These are phyloP conservation scores for Flueggea neowawraea DNA, from an alignment of 441 rosid genomes.

Conservation along the genomic window DNA sequence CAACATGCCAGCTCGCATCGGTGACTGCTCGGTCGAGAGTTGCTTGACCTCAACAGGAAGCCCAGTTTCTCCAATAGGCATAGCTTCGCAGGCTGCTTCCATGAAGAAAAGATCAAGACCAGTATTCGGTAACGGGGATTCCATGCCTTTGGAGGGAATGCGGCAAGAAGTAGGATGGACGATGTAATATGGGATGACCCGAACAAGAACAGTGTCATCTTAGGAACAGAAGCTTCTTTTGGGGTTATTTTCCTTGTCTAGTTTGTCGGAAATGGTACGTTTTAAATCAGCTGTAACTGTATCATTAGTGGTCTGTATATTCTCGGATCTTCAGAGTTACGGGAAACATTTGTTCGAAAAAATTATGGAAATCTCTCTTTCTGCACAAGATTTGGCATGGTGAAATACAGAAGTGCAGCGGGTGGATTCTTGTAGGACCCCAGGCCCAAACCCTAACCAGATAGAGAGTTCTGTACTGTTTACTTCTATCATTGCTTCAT, in stretches of 20 bases:
- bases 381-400: not conserved
- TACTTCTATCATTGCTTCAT: too few relatives aligned
- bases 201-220: conserved; percentile 15
- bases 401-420: not conserved
- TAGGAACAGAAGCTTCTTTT: conserved; percentile 32
- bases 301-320: conserved; percentile 36
- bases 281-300: conserved; percentile 19
- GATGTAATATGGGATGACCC: conserved; percentile 52
- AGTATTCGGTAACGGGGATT: conserved; percentile 44
- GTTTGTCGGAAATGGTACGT: not conserved
- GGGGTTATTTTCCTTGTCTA: conserved; percentile 9
- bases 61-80: conserved; percentile 44
- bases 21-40: conserved; percentile 72
- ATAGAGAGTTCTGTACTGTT: too few relatives aligned
- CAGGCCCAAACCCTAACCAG: too few relatives aligned
- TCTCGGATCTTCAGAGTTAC: conserved; percentile 23
- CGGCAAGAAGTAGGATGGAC: conserved; percentile 70
- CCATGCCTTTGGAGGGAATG: conserved; percentile 41
- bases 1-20: conserved; percentile 39
- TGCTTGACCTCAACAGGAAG: conserved; percentile 68
- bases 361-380: conserved; percentile 17
- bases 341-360: conserved; percentile 7
- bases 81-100: conserved; percentile 36
- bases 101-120: conserved; percentile 68
- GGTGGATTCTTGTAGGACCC: too few relatives aligned